These are phyloP conservation scores for Noccaea bulbosa DNA, from an alignment of 345 rosid genomes.

Conservation along the genomic window DNA sequence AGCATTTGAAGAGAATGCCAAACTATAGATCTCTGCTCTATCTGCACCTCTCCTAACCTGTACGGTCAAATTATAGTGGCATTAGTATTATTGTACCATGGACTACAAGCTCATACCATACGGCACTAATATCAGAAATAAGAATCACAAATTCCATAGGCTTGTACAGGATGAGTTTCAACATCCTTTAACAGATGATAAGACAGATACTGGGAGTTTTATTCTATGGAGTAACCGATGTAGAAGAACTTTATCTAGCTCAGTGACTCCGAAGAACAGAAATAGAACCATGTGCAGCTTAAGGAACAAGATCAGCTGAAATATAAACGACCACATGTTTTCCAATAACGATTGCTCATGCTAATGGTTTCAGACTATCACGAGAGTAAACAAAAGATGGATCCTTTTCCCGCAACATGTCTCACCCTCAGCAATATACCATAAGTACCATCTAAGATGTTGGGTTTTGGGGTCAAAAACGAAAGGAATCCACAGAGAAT, in stretches of 20 bases:
- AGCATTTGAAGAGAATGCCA: slow-evolving; percentile 88
- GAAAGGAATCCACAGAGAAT: slow-evolving; percentile 6
- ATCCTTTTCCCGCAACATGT: slow-evolving; percentile 13
- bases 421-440: slow-evolving; percentile 2
- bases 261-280: not conserved
- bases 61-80: slow-evolving; percentile 7
- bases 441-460: not conserved
- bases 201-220: not conserved
- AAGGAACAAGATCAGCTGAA: not conserved
- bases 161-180: slow-evolving; percentile 9
- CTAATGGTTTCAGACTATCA: not conserved
- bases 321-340: not conserved
- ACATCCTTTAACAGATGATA: not conserved
- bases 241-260: not conserved
- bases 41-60: slow-evolving; percentile 99
- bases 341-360: not conserved
- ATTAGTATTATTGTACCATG: slow-evolving; percentile 21
- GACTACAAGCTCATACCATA: not conserved
- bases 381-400: slow-evolving; percentile 2
- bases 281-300: not conserved
- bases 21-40: slow-evolving; percentile 93
- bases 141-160: not conserved
- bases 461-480: not conserved
- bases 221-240: not conserved
- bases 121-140: not conserved